phyloP scores from a whole-genome alignment of 345 rosid genomes.

The sweet orange (Citrus sinensis) region DNA sequence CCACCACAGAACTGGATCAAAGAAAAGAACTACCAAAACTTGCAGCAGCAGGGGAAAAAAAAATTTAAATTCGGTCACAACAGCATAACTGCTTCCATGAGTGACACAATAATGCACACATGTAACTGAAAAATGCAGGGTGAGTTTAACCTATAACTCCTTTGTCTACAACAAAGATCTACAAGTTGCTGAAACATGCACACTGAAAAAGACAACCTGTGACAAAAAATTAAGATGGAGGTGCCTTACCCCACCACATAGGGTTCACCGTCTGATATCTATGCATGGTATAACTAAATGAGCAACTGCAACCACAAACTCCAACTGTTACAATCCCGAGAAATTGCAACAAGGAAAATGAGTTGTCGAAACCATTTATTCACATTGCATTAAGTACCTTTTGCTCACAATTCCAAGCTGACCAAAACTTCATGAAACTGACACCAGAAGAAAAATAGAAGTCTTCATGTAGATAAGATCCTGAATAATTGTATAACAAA shows the following conservation, averaged over 20 bases:
- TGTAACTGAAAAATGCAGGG: background rate
- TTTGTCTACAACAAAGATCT: constrained; percentile 5
- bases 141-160: constrained; percentile 4
- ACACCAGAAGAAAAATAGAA: background rate
- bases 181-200: constrained; percentile 11
- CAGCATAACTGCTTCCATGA: background rate
- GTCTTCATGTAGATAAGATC: background rate
- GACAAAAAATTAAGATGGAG: constrained; percentile 1
- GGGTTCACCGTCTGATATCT: background rate
- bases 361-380: background rate
- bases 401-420: constrained; percentile 11
- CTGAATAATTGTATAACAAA: background rate
- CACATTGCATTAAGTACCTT: background rate
- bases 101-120: background rate
- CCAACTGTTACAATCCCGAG: background rate
- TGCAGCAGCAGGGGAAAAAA: background rate
- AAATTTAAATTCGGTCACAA: background rate
- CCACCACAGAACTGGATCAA: background rate
- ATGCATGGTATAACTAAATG: background rate
- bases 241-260: background rate
- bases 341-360: background rate
- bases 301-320: constrained; percentile 3
- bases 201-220: constrained; percentile 7
- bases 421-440: background rate
- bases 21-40: background rate